Evolutionary conservation across 106 monocot species (phyloP), one percentile per base, ranked within the genome.

Genomic region (Cymbidium sinense): DNA sequence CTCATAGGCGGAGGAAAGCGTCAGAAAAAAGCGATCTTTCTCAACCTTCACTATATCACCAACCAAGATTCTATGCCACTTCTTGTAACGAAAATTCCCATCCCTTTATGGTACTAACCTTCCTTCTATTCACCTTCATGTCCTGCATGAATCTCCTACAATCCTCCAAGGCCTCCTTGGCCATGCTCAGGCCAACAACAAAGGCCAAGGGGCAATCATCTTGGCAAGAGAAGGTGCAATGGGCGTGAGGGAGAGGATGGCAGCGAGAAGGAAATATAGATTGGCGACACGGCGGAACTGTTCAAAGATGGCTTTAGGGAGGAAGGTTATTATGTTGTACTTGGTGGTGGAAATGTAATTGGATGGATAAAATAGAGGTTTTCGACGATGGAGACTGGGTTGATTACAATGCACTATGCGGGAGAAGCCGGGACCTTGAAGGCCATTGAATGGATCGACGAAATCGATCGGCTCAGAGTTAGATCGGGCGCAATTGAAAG

Each of bases 261-360:
- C 93, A 44, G 96, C 84, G 12, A 96, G 43, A 44, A 96, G 87
- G 79, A 96, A 96, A 82, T 96, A 96, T 3, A 96, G 19, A 78
- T 96, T 96, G 36, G 96, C 96, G 30, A 96, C 96, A 0, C 96
- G 80, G 3, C 94, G 84, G 79, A 96, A 96, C 47, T 96, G 96
- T 83, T 96, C 96, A 58, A 96, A 96, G 13, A 91, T 79, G 25
- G 93, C n/a, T n/a, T n/a, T n/a, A n/a, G n/a, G n/a, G n/a, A n/a
- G n/a, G n/a, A n/a, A n/a, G n/a, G n/a, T n/a, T n/a, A n/a, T n/a
- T n/a, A n/a, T n/a, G n/a, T n/a, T n/a, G n/a, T n/a, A n/a, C n/a
- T n/a, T n/a, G n/a, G n/a, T n/a, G n/a, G n/a, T n/a, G n/a, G n/a
- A n/a, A n/a, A n/a, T n/a, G n/a, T n/a, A n/a, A n/a, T n/a, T 96